These are phyloP conservation scores for Neurospora sublineolata DNA, from an alignment of 495 filamentous ascomycete genomes.

Conservation along the genomic window DNA sequence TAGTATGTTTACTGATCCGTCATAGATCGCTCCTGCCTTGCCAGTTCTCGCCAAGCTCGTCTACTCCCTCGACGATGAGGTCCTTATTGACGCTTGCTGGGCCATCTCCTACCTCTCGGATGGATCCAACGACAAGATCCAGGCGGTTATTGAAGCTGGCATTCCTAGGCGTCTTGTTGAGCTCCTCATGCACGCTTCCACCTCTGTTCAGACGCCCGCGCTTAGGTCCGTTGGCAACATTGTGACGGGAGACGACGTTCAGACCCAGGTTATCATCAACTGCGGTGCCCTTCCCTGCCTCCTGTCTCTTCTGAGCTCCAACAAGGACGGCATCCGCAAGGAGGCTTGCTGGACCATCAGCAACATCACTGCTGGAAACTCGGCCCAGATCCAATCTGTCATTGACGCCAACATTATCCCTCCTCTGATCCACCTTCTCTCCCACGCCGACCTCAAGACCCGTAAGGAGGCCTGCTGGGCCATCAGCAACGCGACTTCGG, in stretches of 20 bases:
- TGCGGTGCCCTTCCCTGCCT: conserved; percentile 86
- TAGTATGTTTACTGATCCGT: conserved; percentile 9
- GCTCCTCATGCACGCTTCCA: conserved; percentile 97
- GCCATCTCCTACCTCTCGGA: conserved; percentile 99
- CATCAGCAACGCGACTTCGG: conserved; percentile 96
- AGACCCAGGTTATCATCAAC: conserved; percentile 99
- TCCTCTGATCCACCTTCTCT: conserved; percentile 87
- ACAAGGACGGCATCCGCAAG: conserved; percentile 98
- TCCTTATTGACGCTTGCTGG: conserved; percentile 99
- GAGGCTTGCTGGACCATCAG: conserved; percentile 99
- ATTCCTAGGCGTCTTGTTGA: conserved; percentile 96
- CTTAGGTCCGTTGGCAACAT: conserved; percentile 98
- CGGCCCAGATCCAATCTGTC: conserved; percentile 92
- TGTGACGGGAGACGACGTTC: conserved; percentile 95
- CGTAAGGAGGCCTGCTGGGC: conserved; percentile 99
- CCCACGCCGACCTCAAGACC: conserved; percentile 97
- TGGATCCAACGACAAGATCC: conserved; percentile 98
- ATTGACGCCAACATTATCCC: conserved; percentile 96
- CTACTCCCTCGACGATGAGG: conserved; percentile 96
- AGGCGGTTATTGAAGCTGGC: conserved; percentile 95
- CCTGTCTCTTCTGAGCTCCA: conserved; percentile 82
- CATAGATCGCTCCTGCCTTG: conserved; percentile 90
- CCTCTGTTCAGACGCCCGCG: conserved; percentile 95
- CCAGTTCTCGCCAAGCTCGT: conserved; percentile 94
- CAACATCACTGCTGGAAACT: conserved; percentile 97